phyloP scores from a whole-genome alignment of 2,329 filamentous ascomycete species.

The Mycosphaerella sp. region DNA sequence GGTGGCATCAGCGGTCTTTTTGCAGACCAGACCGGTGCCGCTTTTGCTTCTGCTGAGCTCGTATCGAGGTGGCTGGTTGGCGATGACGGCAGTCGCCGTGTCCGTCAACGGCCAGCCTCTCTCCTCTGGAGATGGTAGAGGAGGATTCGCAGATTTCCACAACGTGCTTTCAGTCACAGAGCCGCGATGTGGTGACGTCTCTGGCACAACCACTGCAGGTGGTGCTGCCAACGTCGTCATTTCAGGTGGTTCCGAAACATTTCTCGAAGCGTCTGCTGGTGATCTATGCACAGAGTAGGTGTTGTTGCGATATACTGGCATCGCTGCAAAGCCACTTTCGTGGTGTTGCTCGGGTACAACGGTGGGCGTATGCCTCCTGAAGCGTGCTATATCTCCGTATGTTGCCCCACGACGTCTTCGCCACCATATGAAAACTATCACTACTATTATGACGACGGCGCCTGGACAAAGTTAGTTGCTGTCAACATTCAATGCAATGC shows the following conservation, averaged over 20 bases:
- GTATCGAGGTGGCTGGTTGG: slow-evolving; percentile 2
- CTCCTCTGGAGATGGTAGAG: slow-evolving; percentile 1
- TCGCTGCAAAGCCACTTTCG: slow-evolving; percentile 9
- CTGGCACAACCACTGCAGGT: neutral
- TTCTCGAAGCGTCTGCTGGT: slow-evolving; percentile 12
- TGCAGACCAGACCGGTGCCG: neutral
- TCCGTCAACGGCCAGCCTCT: neutral
- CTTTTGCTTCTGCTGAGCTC: neutral
- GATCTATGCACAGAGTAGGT: slow-evolving; percentile 25
- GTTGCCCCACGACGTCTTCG: slow-evolving; percentile 23
- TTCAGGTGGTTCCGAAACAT: neutral
- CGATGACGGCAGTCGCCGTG: neutral
- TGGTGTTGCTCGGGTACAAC: slow-evolving; percentile 12
- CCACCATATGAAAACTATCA: slow-evolving; percentile 22
- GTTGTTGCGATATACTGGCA: slow-evolving; percentile 25
- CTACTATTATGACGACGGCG: slow-evolving; percentile 20
- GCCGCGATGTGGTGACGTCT: neutral
- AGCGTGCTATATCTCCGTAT: slow-evolving; percentile 23
- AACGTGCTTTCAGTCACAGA: neutral
- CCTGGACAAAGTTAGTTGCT: slow-evolving; percentile 13
- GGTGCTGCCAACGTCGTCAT: neutral
- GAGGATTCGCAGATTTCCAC: slow-evolving; percentile 14
- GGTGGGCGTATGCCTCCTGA: slow-evolving; percentile 18
- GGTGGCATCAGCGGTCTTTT: neutral
- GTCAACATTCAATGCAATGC: neutral